Evolutionary conservation across 768 basidiomycete species (phyloP).

Genomic region (Porpolomopsis calyptriformis): DNA sequence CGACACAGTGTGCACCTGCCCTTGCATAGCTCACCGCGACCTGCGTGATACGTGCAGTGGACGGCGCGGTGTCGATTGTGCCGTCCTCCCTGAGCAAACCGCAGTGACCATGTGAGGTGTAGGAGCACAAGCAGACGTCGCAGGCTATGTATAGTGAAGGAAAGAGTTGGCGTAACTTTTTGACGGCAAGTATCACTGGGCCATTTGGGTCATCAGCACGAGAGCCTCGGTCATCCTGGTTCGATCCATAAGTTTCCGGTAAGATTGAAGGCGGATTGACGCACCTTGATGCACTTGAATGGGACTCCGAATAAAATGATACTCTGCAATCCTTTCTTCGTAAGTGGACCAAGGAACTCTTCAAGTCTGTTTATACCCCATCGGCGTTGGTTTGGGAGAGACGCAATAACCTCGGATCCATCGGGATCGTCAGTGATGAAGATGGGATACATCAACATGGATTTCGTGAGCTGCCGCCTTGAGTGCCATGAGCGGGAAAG

Average conservation of each 20-base stretch:
- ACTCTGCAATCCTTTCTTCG: slow-evolving; percentile 80
- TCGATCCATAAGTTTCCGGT: too few species aligned
- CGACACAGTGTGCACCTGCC: slow-evolving; percentile 97
- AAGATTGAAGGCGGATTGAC: slow-evolving; percentile 5
- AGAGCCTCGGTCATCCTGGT: slow-evolving; percentile 71
- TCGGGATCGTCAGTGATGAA: slow-evolving; percentile 94
- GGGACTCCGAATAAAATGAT: slow-evolving; percentile 96
- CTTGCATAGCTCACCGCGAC: slow-evolving; percentile 87
- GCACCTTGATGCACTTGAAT: slow-evolving; percentile 64
- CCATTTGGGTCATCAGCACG: slow-evolving; percentile 85
- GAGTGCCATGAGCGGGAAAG: slow-evolving; percentile 83
- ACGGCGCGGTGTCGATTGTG: slow-evolving; percentile 66
- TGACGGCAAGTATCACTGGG: slow-evolving; percentile 91
- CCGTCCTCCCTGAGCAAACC: slow-evolving; percentile 68
- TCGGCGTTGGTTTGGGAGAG: slow-evolving; percentile 76
- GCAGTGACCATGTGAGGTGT: slow-evolving; percentile 97
- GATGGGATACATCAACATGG: slow-evolving; percentile 99
- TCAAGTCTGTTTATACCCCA: slow-evolving; percentile 97
- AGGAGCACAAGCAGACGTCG: slow-evolving; percentile 99
- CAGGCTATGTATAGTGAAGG: slow-evolving; percentile 82
- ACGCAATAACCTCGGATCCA: slow-evolving; percentile 64
- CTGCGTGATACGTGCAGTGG: slow-evolving; percentile 80
- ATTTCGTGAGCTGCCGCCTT: slow-evolving; percentile 67
- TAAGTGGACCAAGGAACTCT: slow-evolving; percentile 75
- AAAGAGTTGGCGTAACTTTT: slow-evolving; percentile 63